Conservation (phyloP, 495 filamentous ascomycete genomes). For the Penicillium longicatenatum region DNA sequence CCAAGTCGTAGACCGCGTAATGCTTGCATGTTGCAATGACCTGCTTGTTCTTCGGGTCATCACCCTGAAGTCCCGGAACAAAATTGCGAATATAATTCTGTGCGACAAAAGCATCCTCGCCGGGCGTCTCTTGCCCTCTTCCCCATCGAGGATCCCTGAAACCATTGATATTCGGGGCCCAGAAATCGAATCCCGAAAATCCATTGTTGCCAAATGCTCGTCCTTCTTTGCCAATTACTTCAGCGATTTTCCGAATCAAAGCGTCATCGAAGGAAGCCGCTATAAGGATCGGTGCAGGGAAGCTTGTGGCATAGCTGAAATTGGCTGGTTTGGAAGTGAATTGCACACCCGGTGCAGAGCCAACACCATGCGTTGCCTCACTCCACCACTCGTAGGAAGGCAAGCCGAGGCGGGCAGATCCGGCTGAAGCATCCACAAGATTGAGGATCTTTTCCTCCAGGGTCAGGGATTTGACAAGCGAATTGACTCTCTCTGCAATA, state of each 20-base stretch:
- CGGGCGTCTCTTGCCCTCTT: conserved; percentile 57
- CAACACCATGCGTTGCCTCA: conserved; percentile 14
- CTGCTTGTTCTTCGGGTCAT: conserved; percentile 37
- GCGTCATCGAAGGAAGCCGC: conserved; percentile 14
- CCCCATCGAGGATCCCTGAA: conserved; percentile 61
- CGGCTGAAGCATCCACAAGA: conserved; percentile 6
- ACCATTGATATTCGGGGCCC: conserved; percentile 12
- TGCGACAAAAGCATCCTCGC: conserved; percentile 57
- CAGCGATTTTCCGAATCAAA: conserved; percentile 1
- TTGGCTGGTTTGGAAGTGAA: conserved; percentile 6
- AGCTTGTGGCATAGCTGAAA: conserved; percentile 14
- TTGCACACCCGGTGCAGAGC: conserved; percentile 7
- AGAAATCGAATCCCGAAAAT: conserved; percentile 11
- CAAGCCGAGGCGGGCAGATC: conserved; percentile 10
- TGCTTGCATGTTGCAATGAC: conserved; percentile 63
- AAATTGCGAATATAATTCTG: conserved; percentile 53
- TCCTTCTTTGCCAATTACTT: no score
- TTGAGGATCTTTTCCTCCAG: conserved; percentile 15
- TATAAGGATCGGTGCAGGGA: conserved; percentile 10
- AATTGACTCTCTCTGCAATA: conserved; percentile 7
- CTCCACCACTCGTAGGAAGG: conserved; percentile 14
- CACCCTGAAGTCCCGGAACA: conserved; percentile 56
- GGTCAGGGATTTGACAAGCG: conserved; percentile 6
- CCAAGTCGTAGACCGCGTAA: conserved; percentile 62
- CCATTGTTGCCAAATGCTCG: no score